Evolutionary conservation across 441 rosid species (phyloP).

Genomic region (Syzygium malaccense): DNA sequence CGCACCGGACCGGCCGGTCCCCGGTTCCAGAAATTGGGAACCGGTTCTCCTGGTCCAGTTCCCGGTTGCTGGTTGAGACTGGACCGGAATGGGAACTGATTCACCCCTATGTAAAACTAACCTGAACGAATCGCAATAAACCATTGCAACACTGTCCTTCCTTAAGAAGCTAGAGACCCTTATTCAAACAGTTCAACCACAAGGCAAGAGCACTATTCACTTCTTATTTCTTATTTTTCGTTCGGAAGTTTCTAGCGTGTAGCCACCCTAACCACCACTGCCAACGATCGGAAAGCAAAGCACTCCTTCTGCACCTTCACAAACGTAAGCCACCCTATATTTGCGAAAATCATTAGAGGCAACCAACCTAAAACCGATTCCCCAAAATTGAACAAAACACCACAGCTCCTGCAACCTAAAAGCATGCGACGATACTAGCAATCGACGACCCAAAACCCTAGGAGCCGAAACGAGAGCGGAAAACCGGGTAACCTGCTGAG

Average conservation of each 20-base stretch:
- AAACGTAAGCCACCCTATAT: neutral
- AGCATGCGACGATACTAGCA: neutral
- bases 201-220: neutral
- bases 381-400: neutral
- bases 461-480: neutral
- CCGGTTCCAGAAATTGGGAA: neutral
- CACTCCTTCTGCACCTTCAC: neutral
- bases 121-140: neutral
- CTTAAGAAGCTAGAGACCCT: neutral
- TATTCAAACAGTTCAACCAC: neutral
- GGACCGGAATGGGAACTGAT: accelerated
- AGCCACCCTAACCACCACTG: neutral
- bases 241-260: neutral
- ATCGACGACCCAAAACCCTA: constrained; percentile 18
- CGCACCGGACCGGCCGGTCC: neutral
- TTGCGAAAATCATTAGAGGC: neutral
- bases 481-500: constrained; percentile 33
- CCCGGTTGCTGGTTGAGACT: accelerated
- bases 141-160: neutral
- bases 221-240: neutral
- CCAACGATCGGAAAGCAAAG: neutral
- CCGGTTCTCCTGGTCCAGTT: accelerated
- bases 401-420: neutral
- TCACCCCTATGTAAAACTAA: neutral
- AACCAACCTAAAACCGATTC: neutral